Base-by-base conservation (phyloP, 371 early-diverging fungal genomes). In the Rhizomucor pusillus region DNA sequence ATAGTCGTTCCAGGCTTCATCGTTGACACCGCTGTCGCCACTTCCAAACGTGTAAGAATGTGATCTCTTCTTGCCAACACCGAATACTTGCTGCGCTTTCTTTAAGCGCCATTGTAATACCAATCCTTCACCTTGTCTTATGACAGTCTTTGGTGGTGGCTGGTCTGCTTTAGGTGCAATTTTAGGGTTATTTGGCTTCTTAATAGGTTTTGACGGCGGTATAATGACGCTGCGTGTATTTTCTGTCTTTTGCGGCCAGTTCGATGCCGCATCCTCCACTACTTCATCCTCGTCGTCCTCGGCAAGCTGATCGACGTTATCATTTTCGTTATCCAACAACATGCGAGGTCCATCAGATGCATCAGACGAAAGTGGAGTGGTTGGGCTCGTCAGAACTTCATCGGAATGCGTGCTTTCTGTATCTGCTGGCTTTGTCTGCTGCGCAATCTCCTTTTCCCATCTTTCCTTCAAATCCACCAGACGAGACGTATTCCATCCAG, bases 91-190 rank as follows among this genome's bases (percentile, higher is more conserved):
- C 41, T 56, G 60, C 1, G 71, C 75, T n/a, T 57, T 62, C 6
- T 51, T 46, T 12, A 36, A 1, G 0, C 39, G 50, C 72, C 72
- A 76, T 46, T 66, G 62, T 16, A 72, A 22, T 5, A 71, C 18
- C 18, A 76, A 57, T 7, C 68, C 76, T 51, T 71, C 73, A 19
- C 77, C 75, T 59, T 13, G 75, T 59, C 34, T 39, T 41, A 52
- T 43, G 16, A 47, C 41, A 29, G 36, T 18, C 33, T 41, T 47
- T 10, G 57, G 57, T 24, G 51, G n/a, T 9, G 51, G 6, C 40
- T 3, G 9, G 13, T 22, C 22, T 14, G n/a, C 52, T 34, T 41
- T 36, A 16, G 43, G n/a, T 9, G 39, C 43, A 20, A 33, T 0
- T 33, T 3, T 50, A 44, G 1, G 7, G 20, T 10, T 3, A 34